These are phyloP conservation scores for Lagenaria siceraria DNA, from an alignment of 306 rosid genomes.

Conservation along the genomic window DNA sequence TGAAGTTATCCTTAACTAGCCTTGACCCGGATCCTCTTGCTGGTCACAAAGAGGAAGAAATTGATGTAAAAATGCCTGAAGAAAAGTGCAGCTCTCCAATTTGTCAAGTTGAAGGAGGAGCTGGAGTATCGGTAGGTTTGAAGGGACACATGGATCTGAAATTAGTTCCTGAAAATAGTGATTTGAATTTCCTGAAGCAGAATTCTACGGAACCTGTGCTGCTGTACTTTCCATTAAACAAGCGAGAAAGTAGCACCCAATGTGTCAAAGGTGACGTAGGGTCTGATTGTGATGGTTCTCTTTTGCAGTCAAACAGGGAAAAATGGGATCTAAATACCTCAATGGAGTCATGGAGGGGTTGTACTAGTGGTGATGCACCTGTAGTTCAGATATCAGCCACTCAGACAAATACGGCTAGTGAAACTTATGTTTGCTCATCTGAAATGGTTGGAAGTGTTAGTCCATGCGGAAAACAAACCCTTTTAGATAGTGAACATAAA, in stretches of 20 bases:
- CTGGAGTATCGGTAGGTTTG: constrained; percentile 33
- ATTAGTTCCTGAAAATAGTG: constrained; percentile 17
- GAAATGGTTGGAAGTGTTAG: constrained; percentile 14
- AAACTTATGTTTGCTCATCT: constrained; percentile 9
- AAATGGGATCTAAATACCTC: constrained; percentile 97
- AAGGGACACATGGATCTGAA: constrained; percentile 27
- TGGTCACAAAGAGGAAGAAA: constrained; percentile 24
- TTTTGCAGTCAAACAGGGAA: constrained; percentile 44
- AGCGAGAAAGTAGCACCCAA: constrained; percentile 27
- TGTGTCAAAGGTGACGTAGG: constrained; percentile 21
- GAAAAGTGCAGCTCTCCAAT: constrained; percentile 27
- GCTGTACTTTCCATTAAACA: constrained; percentile 54
- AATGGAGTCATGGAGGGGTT: constrained; percentile 93
- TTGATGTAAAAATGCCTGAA: constrained; percentile 14
- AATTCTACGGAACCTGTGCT: constrained; percentile 32
- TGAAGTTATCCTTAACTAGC: constrained; percentile 33
- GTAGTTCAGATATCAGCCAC: constrained; percentile 22
- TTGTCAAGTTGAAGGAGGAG: constrained; percentile 24
- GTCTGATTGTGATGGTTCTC: constrained; percentile 13
- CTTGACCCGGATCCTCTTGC: constrained; percentile 13
- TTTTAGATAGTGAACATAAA: constrained; percentile 8
- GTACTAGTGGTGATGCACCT: constrained; percentile 30
- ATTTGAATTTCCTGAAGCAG: constrained; percentile 9
- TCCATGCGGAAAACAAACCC: constrained; percentile 15
- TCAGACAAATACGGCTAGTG: constrained; percentile 13